phyloP scores from a whole-genome alignment of 176 grass and related monocot species.

The Rhynchospora pubera region DNA sequence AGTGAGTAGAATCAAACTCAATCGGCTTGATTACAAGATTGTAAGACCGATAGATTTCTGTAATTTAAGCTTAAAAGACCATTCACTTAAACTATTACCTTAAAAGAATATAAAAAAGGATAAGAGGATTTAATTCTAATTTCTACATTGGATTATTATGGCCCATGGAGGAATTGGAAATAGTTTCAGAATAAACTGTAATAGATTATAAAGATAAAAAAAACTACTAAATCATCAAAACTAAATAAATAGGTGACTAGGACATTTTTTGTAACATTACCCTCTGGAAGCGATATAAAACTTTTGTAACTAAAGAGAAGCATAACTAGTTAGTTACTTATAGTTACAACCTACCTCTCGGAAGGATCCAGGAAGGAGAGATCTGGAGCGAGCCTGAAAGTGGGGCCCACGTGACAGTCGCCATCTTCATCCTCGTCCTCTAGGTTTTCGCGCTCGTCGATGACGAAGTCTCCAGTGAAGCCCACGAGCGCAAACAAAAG shows the following conservation, averaged over 20 bases:
- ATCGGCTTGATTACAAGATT: background rate
- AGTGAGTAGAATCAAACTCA: background rate
- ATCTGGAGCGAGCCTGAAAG: conserved; percentile 84
- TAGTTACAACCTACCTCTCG: conserved; percentile 49
- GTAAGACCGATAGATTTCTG: background rate
- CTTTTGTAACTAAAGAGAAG: background rate
- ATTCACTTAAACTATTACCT: background rate
- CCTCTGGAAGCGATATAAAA: background rate
- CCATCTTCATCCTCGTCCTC: conserved; percentile 20
- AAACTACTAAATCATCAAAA: no score
- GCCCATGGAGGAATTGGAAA: no score
- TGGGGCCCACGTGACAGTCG: conserved; percentile 25
- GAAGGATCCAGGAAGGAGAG: conserved; percentile 83
- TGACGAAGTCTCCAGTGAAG: conserved; percentile 86
- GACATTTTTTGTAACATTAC: no score
- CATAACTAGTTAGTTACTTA: no score
- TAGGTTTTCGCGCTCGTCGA: conserved; percentile 34
- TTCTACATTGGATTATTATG: no score
- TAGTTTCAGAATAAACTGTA: no score
- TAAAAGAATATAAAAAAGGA: no score
- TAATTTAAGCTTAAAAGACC: background rate
- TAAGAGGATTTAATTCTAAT: no score
- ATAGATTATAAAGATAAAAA: no score
- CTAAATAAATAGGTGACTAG: no score
- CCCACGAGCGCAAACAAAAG: conserved; percentile 79